Conservation (phyloP, 1,284 basidiomycete species). For the Ceratobasidium sp. region DNA sequence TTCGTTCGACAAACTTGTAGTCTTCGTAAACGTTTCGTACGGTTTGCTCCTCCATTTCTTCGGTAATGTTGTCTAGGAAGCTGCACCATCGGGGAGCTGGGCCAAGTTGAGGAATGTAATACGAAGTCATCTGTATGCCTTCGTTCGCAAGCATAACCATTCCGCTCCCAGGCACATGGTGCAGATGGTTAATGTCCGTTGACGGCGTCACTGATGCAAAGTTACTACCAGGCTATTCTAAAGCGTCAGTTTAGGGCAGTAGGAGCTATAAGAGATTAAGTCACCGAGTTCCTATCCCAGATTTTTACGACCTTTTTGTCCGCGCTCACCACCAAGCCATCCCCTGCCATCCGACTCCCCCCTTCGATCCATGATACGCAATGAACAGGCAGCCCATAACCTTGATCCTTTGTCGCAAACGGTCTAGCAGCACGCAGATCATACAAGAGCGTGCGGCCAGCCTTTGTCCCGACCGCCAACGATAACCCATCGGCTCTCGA, state of each 20-base stretch:
- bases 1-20: slow-evolving; percentile 95
- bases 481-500: slow-evolving; percentile 89
- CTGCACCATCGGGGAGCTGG: slow-evolving; percentile 96
- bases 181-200: slow-evolving; percentile 85
- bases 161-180: slow-evolving; percentile 85
- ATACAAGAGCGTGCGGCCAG: slow-evolving; percentile 93
- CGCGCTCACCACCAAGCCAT: slow-evolving; percentile 85
- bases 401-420: slow-evolving; percentile 94
- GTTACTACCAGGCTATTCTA: slow-evolving; percentile 77
- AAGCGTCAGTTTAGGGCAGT: slow-evolving; percentile 36
- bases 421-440: slow-evolving; percentile 87
- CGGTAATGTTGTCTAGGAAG: slow-evolving; percentile 98
- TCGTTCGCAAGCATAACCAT: slow-evolving; percentile 90
- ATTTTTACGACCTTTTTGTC: slow-evolving; percentile 97
- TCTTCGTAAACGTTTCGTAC: slow-evolving; percentile 87
- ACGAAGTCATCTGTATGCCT: slow-evolving; percentile 88
- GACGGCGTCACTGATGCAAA: slow-evolving; percentile 93
- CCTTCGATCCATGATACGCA: slow-evolving; percentile 91
- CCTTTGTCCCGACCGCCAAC: slow-evolving; percentile 92
- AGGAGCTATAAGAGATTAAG: slow-evolving; percentile 48
- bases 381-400: slow-evolving; percentile 92
- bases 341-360: slow-evolving; percentile 80
- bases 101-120: slow-evolving; percentile 94
- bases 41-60: slow-evolving; percentile 92
- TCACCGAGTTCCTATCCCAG: slow-evolving; percentile 85